A percentile compares a stretch with the other conserved stretches of the same genome.
Evolutionary conservation across 768 basidiomycete species (phyloP).

Genomic region (Macrolepiota fuliginosa): DNA sequence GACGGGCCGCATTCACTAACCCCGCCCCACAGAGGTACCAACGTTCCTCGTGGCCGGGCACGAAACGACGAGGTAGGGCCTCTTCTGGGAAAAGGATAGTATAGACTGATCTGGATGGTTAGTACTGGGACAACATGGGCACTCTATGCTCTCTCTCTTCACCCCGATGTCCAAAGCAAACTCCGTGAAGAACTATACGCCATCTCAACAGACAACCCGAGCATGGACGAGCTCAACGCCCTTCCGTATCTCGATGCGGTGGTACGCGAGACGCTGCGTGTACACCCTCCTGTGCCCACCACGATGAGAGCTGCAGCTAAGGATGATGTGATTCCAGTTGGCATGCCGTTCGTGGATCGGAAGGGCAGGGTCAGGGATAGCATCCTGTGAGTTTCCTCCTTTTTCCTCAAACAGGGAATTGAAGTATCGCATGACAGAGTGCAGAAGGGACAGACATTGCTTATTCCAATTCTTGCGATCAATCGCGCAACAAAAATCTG

Average conservation of each 20-base stretch:
- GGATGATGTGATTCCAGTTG: slow-evolving; percentile 53
- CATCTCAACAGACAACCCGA: slow-evolving; percentile 53
- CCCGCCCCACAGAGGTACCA: slow-evolving; percentile 44
- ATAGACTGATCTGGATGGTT: neutral
- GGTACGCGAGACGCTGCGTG: slow-evolving; percentile 56
- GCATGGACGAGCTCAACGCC: slow-evolving; percentile 66
- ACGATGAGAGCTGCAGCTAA: slow-evolving; percentile 42
- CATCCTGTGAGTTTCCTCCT: slow-evolving; percentile 31
- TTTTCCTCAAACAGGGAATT: neutral
- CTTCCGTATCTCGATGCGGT: slow-evolving; percentile 72
- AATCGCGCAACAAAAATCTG: slow-evolving; percentile 54
- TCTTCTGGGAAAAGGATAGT: neutral
- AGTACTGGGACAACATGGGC: slow-evolving; percentile 56
- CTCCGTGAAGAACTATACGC: slow-evolving; percentile 57
- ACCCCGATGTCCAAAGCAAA: slow-evolving; percentile 47
- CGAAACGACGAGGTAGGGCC: slow-evolving; percentile 49
- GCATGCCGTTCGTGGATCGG: slow-evolving; percentile 40
- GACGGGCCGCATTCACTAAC: neutral
- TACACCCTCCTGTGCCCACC: slow-evolving; percentile 49
- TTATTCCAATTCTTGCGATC: slow-evolving; percentile 50
- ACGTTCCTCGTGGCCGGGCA: slow-evolving; percentile 62
- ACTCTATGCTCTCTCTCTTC: slow-evolving; percentile 49
- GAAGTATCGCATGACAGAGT: slow-evolving; percentile 24
- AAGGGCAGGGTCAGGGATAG: slow-evolving; percentile 37
- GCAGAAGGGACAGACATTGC: slow-evolving; percentile 42